A percentile compares a stretch with the other conserved stretches of the same genome.
Conservation (phyloP, 306 rosid genomes). For the Pachyrhizus erosus region DNA sequence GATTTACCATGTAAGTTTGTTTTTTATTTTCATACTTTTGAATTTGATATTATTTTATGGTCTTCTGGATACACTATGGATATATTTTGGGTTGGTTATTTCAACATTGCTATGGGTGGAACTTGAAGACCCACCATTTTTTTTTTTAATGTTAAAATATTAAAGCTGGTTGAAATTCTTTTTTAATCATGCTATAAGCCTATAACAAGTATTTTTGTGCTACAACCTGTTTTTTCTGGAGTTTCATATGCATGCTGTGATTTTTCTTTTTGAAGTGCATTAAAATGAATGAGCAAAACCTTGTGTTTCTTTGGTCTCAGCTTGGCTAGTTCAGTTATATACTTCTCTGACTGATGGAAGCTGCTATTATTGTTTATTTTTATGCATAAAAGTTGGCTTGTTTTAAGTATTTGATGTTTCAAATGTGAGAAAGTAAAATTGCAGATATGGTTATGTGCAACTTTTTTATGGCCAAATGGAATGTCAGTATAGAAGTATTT, state of each 20-base stretch:
- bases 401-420: not conserved
- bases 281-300: slow-evolving; percentile 10
- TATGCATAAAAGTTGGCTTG: not conserved
- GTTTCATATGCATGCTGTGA: not conserved
- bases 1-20: slow-evolving; percentile 1
- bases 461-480: not conserved
- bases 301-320: not conserved
- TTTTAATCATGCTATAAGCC: slow-evolving; percentile 27
- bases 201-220: slow-evolving; percentile 1
- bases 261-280: slow-evolving; percentile 11
- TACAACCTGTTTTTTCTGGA: not conserved
- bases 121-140: not conserved
- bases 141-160: not conserved
- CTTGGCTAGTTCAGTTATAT: not conserved
- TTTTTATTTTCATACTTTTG: slow-evolving; percentile 8
- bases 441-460: not conserved
- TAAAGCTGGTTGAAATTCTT: slow-evolving; percentile 8
- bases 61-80: not conserved
- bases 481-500: not conserved
- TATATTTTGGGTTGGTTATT: slow-evolving; percentile 20
- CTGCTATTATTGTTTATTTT: slow-evolving; percentile 13
- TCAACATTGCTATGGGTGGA: not conserved
- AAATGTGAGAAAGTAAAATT: not conserved
- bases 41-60: slow-evolving; percentile 20
- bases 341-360: not conserved